Percentiles rank a stretch among this genome's conserved stretches.
phyloP scores from a whole-genome alignment of 345 rosid species.

The Lenwebbia sp. region DNA sequence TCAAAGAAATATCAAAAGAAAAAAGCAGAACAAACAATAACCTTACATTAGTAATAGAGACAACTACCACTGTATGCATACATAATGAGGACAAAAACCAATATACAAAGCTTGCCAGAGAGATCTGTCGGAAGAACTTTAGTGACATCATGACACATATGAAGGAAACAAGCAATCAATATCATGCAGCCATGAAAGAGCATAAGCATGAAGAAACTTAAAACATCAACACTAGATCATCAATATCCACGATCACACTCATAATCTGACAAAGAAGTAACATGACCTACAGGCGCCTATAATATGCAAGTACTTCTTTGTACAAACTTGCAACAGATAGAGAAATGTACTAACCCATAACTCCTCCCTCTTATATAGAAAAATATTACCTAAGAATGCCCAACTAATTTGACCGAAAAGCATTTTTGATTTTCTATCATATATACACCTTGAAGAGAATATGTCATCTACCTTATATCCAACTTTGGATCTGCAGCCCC shows the following conservation, averaged over 20 bases:
- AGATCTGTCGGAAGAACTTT: not conserved
- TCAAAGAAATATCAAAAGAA: conserved; percentile 1
- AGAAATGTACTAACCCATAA: not conserved
- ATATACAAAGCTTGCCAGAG: not conserved
- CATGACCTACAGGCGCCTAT: not conserved
- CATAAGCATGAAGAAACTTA: not conserved
- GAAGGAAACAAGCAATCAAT: not conserved
- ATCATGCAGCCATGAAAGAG: not conserved
- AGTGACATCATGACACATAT: not conserved
- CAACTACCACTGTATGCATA: not conserved
- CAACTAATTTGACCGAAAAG: not conserved
- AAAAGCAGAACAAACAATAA: not conserved
- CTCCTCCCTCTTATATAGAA: not conserved
- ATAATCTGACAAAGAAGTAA: not conserved
- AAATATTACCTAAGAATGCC: not conserved
- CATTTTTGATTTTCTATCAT: not conserved
- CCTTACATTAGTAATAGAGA: not conserved
- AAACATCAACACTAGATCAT: not conserved
- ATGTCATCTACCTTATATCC: conserved; percentile 66
- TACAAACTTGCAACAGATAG: not conserved
- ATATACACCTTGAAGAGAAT: not conserved
- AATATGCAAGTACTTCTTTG: not conserved
- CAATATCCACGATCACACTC: not conserved
- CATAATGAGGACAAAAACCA: not conserved
- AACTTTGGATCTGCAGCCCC: conserved; percentile 73